Percentiles rank a stretch among this genome's conserved stretches.
phyloP scores from a whole-genome alignment of 345 rosid species.

The Euphorbia peplus region DNA sequence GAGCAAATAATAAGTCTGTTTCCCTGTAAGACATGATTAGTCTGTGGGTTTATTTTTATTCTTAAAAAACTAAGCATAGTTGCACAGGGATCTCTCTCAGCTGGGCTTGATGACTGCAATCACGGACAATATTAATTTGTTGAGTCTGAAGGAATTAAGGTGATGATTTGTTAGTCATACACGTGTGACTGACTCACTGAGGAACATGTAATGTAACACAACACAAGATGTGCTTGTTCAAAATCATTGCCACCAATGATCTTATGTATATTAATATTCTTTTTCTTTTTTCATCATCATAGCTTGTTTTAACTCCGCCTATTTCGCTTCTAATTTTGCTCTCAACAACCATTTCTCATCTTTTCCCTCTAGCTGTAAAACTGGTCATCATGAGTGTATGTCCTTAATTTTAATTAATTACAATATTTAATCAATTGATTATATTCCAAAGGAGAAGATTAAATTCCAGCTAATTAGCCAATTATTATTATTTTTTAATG shows the following conservation, averaged over 20 bases:
- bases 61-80: too few species aligned
- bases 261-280: background rate
- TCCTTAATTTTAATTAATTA: too few species aligned
- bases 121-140: too few species aligned
- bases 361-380: background rate
- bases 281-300: constrained; percentile 6
- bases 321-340: background rate
- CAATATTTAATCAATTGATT: too few species aligned
- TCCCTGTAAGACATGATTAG: constrained; percentile 34
- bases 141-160: too few species aligned
- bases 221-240: constrained; percentile 4
- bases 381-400: too few species aligned
- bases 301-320: background rate
- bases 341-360: background rate
- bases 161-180: background rate
- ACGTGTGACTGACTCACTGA: background rate
- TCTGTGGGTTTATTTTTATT: background rate
- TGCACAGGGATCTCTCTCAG: constrained; percentile 6
- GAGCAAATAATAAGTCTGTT: constrained; percentile 31
- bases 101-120: constrained; percentile 33
- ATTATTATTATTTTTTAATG: too few species aligned
- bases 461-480: too few species aligned
- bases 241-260: constrained; percentile 11
- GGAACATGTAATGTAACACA: constrained; percentile 1
- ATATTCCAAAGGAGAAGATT: too few species aligned